Evolutionary conservation across 2,329 filamentous ascomycete species (phyloP), one percentile per base, ranked within the genome.

Genomic region (Colletotrichum sidae): DNA sequence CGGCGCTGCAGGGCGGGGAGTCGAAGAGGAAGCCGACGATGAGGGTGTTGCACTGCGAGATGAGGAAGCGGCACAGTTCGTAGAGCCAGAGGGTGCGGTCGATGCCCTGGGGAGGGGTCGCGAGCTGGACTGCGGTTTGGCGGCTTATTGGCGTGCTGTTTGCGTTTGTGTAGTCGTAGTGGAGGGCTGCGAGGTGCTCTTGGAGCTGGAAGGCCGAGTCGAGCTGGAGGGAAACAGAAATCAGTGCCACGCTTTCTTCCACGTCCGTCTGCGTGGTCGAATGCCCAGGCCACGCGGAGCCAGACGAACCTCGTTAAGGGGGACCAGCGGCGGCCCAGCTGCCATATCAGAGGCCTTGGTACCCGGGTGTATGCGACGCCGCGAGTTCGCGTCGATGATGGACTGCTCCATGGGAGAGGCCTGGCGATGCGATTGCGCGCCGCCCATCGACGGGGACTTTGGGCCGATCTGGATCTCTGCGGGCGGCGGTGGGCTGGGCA

Each of bases 141-240:
- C 91, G 90, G 61, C 87, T 92, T 69, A 98, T 90, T 7, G 95
- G 89, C 47, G 87, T 81, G 39, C 89, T 90, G 70, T 87, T 87
- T 68, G 86, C 83, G 56, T 82, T 84, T 2, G 93, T 97, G 76
- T 92, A 90, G 76, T 91, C 85, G 78, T 94, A 90, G 81, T 98
- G 93, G 13, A 97, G 87, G 41, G 96, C 93, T 77, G 96, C 95
- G 59, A 99, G 90, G 75, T 99, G 95, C 80, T 99, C 96, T 78
- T 97, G 96, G 15, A 98, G 88, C 78, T 97, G 96, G 77, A 98
- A 99, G 49, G 96, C 92, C 25, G 95, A 98, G 76, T 99, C 94
- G 70, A 99, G 93, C 92, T 97, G 13, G 12, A 77, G 59, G 45
- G 61, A 44, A 58, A 50, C 66, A 44, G 2, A 35, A 60, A 6